These are phyloP conservation scores for Funneliformis mosseae DNA, from an alignment of 192 early-diverging fungal species.

Conservation along the genomic window DNA sequence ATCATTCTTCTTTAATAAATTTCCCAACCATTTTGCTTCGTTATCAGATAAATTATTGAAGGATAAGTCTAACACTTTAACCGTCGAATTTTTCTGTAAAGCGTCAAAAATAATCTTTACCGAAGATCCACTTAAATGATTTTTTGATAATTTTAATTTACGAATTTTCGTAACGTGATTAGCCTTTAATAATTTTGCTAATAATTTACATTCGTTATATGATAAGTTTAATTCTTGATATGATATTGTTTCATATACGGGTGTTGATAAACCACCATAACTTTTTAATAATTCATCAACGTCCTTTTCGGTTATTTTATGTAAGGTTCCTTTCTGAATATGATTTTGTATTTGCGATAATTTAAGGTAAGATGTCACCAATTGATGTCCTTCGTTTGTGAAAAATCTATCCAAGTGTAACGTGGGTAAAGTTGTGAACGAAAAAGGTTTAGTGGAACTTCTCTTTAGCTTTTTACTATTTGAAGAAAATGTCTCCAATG, in stretches of 20 bases:
- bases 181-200: conserved; percentile 8
- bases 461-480: not conserved
- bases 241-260: not conserved
- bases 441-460: not conserved
- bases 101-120: not conserved
- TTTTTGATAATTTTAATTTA: conserved; percentile 8
- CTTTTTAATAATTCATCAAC: conserved; percentile 18
- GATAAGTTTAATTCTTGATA: conserved; percentile 2
- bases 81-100: conserved; percentile 3
- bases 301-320: conserved; percentile 15
- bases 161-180: not conserved
- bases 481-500: not conserved
- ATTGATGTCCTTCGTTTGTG: conserved; percentile 16
- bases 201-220: not conserved
- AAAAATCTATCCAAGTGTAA: conserved; percentile 5
- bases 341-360: conserved; percentile 21
- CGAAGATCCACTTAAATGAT: not conserved
- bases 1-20: conserved; percentile 28
- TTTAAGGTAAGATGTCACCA: not conserved
- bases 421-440: not conserved
- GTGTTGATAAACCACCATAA: not conserved
- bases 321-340: conserved; percentile 3
- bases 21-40: conserved; percentile 1
- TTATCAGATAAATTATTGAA: not conserved
- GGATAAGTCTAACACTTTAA: not conserved